Evolutionary conservation across 768 basidiomycete genomes (phyloP), one percentile per base, ranked within the genome.

Genomic region (Cystobasidium ongulense): DNA sequence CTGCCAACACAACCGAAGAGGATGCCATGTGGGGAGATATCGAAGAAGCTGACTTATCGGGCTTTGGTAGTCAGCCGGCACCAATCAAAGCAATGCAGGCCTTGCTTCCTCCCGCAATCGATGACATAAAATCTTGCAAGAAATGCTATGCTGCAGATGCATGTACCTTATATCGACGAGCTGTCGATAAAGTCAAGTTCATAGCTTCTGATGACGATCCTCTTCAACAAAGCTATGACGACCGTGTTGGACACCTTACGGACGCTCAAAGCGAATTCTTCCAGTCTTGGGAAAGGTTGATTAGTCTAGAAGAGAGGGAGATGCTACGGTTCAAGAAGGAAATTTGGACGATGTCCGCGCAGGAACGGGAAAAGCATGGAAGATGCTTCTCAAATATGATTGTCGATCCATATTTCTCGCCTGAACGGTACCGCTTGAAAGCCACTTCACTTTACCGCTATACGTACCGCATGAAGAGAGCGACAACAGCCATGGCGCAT

Each of bases 141-240:
- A 85, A 83, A 62, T 98, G 96, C 79, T 97, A 88, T 79, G 84
- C 86, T 0, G 81, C 90, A 5, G 91, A 99, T 78, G 85, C 87
- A 1, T 98, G 96, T 81, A 92, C 97, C 89, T 84, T 99, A 13
- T 98, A 93, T 82, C 89, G 95, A 53, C 90, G 89, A 85, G 91
- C 88, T 74, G 35, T 82, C 77, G 61, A 31, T 29, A 43, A 11
- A 53, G 46, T 11, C 27, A 11, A 21, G 27, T 39, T 70, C 5
- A 10, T 65, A 29, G 5, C 39, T 0, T 33, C 39, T 27, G 3
- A 81, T 78, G 41, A 84, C 85, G 75, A 82, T 35, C 80, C 79
- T 0, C 80, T 83, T 23, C 78, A 79, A 1, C 86, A 88, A 53
- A 84, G 89, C 8, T 97, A 90, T 79, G 85, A 84, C 0, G 82